Conservation (phyloP, 176 grass and related monocot genomes). For the Aegilops tauschii region DNA sequence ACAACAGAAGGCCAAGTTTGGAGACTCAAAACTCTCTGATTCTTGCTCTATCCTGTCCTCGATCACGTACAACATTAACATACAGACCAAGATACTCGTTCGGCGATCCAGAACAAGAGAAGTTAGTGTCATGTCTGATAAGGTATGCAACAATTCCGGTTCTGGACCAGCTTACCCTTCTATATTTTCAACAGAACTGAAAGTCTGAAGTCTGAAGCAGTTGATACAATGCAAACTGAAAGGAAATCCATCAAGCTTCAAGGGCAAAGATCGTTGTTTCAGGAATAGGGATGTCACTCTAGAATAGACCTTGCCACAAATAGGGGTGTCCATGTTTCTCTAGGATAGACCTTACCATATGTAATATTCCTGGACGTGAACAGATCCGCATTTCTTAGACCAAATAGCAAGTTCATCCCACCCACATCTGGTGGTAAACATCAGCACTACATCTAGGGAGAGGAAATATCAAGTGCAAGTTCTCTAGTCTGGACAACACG, state of each 20-base stretch:
- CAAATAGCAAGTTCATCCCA: background rate
- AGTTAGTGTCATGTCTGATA: background rate
- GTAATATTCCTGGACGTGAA: background rate
- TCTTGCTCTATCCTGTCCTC: background rate
- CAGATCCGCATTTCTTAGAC: background rate
- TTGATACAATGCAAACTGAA: background rate
- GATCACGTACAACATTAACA: background rate
- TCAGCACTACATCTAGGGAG: background rate
- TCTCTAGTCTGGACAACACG: background rate
- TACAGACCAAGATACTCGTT: background rate
- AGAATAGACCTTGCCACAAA: background rate
- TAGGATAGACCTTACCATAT: background rate
- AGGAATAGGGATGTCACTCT: background rate
- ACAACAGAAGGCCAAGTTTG: background rate
- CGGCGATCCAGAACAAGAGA: background rate
- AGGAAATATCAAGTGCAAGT: background rate
- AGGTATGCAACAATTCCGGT: background rate
- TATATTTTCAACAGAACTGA: background rate
- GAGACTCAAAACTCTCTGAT: too few species aligned
- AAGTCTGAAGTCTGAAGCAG: background rate
- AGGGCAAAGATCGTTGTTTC: background rate
- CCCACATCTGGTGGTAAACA: background rate
- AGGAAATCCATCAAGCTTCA: background rate
- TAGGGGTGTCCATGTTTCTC: background rate
- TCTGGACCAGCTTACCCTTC: background rate